Evolutionary conservation across 768 basidiomycete genomes (phyloP).

Genomic region (Amanita fuliginea): DNA sequence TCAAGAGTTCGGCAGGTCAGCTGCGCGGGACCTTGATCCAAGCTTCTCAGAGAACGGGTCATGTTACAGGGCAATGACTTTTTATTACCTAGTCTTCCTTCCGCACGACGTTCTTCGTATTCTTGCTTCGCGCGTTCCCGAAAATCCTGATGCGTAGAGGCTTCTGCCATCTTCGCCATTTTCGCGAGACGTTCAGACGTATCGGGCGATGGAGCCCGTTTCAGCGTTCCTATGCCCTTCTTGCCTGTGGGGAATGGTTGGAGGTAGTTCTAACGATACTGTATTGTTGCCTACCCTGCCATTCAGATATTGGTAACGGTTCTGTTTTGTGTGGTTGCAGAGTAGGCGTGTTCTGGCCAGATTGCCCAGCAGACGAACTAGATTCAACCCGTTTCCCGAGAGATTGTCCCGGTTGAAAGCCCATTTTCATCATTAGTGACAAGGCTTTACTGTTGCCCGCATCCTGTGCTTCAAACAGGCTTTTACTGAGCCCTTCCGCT

Average conservation of each 20-base stretch:
- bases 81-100: constrained; percentile 44
- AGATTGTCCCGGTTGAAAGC: constrained; percentile 76
- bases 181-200: constrained; percentile 57
- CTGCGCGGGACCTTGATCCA: constrained; percentile 42
- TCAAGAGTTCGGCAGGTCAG: constrained; percentile 68
- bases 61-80: background rate
- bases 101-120: constrained; percentile 68
- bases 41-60: constrained; percentile 2
- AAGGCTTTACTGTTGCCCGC: constrained; percentile 66
- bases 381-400: constrained; percentile 33
- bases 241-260: constrained; percentile 39
- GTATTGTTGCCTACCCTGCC: constrained; percentile 51
- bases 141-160: constrained; percentile 43
- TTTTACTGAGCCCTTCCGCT: constrained; percentile 69
- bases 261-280: background rate
- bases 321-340: constrained; percentile 37
- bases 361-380: background rate
- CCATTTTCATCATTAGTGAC: constrained; percentile 92
- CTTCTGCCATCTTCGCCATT: constrained; percentile 68
- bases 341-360: constrained; percentile 7
- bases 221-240: constrained; percentile 63
- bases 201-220: constrained; percentile 58
- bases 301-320: constrained; percentile 69
- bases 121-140: constrained; percentile 62
- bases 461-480: constrained; percentile 63